Conservation (phyloP, 2,329 filamentous ascomycete genomes). For the Ramularia collo-cygni region DNA sequence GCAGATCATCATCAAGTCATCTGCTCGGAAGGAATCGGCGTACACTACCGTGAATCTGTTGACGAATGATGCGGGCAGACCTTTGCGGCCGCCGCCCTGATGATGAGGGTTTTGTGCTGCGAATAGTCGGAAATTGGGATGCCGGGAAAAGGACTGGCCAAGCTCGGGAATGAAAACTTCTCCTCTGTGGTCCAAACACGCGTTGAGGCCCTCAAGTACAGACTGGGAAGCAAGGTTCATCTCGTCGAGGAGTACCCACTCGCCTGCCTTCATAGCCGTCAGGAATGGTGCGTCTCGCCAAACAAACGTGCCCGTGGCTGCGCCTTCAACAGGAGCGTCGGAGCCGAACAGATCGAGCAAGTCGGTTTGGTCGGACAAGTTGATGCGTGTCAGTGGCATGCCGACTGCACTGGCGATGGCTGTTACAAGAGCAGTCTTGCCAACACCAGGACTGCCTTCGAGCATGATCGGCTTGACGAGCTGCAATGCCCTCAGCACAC, state of each 20-base stretch:
- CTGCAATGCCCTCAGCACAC: conserved; percentile 81
- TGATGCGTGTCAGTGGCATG: conserved; percentile 82
- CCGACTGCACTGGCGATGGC: conserved; percentile 76
- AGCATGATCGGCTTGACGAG: conserved; percentile 85
- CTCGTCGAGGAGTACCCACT: conserved; percentile 95
- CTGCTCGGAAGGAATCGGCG: conserved; percentile 76
- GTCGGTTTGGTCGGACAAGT: conserved; percentile 95
- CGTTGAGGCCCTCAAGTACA: conserved; percentile 90
- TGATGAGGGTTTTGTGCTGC: conserved; percentile 97
- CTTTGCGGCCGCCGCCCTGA: conserved; percentile 91
- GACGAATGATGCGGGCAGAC: conserved; percentile 89
- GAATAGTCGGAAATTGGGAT: conserved; percentile 87
- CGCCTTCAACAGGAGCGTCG: conserved; percentile 92
- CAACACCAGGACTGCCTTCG: conserved; percentile 95
- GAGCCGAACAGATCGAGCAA: conserved; percentile 96
- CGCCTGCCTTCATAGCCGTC: conserved; percentile 90
- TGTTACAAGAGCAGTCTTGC: conserved; percentile 88
- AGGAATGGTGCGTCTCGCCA: conserved; percentile 96
- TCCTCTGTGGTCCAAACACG: conserved; percentile 91
- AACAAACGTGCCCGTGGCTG: conserved; percentile 79
- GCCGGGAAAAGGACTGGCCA: conserved; percentile 85
- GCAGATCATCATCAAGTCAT: conserved; percentile 79
- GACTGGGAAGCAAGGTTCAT: conserved; percentile 98
- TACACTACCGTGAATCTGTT: conserved; percentile 98
- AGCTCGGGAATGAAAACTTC: conserved; percentile 94